These are phyloP conservation scores for Candida sanyaensis DNA, from an alignment of 1,139 yeast species.

Conservation along the genomic window DNA sequence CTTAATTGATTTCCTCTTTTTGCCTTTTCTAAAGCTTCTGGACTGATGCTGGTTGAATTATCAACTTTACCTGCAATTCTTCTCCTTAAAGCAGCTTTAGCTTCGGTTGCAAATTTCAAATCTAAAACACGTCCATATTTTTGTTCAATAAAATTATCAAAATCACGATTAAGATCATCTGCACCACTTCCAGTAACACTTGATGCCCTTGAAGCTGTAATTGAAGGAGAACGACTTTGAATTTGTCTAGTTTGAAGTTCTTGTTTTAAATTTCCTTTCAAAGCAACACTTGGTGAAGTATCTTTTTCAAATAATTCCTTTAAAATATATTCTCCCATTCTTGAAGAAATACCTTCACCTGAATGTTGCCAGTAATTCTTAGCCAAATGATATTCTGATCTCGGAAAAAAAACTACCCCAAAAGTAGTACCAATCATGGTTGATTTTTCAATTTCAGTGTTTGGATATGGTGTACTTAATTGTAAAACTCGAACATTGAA, in stretches of 20 bases:
- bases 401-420: slow-evolving; percentile 76
- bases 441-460: slow-evolving; percentile 56
- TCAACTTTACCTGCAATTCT: slow-evolving; percentile 74
- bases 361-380: slow-evolving; percentile 95
- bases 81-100: slow-evolving; percentile 70
- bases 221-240: slow-evolving; percentile 36
- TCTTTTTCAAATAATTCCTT: slow-evolving; percentile 54
- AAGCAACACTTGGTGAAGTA: not conserved
- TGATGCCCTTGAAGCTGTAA: slow-evolving; percentile 24
- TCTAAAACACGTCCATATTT: slow-evolving; percentile 89
- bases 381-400: slow-evolving; percentile 57
- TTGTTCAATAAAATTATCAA: slow-evolving; percentile 76
- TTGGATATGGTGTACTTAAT: slow-evolving; percentile 72
- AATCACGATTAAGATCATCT: slow-evolving; percentile 51
- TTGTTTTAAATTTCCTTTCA: slow-evolving; percentile 26
- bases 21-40: slow-evolving; percentile 32
- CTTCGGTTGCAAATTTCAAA: slow-evolving; percentile 70
- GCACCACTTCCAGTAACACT: slow-evolving; percentile 16
- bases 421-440: slow-evolving; percentile 65
- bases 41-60: slow-evolving; percentile 35
- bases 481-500: slow-evolving; percentile 68
- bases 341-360: slow-evolving; percentile 91
- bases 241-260: slow-evolving; percentile 42
- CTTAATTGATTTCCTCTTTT: slow-evolving; percentile 37
- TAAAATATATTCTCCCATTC: slow-evolving; percentile 82